These are phyloP conservation scores for Globisporangium echinulatum DNA, from an alignment of 352 stramenopile genomes.

Conservation along the genomic window DNA sequence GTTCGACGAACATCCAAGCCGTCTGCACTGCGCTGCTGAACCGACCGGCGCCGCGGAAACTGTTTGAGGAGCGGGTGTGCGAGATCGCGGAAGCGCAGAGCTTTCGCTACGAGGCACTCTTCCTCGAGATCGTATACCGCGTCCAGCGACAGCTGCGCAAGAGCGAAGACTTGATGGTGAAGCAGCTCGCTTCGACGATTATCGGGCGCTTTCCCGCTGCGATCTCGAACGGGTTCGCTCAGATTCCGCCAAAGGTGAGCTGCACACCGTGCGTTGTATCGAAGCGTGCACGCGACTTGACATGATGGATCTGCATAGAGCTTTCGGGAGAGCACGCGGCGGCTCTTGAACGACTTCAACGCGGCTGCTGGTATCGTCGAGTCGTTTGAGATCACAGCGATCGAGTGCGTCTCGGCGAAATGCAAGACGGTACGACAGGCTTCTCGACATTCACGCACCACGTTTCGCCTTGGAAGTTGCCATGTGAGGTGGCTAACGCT, in stretches of 20 bases:
- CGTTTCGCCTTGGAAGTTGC: too few relatives aligned
- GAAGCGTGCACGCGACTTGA: background rate
- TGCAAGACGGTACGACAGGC: conserved; percentile 4
- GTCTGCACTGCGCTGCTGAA: conserved; percentile 12
- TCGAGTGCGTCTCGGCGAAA: conserved; percentile 6
- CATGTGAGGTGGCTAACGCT: too few relatives aligned
- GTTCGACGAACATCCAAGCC: conserved; percentile 18
- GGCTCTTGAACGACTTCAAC: conserved; percentile 30
- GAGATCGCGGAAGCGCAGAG: conserved; percentile 25
- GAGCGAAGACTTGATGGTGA: background rate
- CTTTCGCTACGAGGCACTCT: conserved; percentile 27
- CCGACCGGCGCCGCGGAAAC: background rate
- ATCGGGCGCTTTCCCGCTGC: conserved; percentile 13
- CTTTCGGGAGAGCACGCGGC: conserved; percentile 25
- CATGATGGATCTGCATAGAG: conserved; percentile 1
- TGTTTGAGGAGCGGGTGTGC: conserved; percentile 12
- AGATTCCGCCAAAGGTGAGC: conserved; percentile 24
- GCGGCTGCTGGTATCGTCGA: conserved; percentile 19
- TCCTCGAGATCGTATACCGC: conserved; percentile 28
- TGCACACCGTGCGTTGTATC: background rate
- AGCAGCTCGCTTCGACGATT: conserved; percentile 2
- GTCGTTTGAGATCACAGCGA: conserved; percentile 9
- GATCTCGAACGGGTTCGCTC: conserved; percentile 10
- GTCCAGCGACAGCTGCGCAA: conserved; percentile 21
- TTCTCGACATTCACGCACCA: too few relatives aligned